Evolutionary conservation across 768 basidiomycete species (phyloP), one percentile per base, ranked within the genome.

Genomic region (Lactarius quietus): DNA sequence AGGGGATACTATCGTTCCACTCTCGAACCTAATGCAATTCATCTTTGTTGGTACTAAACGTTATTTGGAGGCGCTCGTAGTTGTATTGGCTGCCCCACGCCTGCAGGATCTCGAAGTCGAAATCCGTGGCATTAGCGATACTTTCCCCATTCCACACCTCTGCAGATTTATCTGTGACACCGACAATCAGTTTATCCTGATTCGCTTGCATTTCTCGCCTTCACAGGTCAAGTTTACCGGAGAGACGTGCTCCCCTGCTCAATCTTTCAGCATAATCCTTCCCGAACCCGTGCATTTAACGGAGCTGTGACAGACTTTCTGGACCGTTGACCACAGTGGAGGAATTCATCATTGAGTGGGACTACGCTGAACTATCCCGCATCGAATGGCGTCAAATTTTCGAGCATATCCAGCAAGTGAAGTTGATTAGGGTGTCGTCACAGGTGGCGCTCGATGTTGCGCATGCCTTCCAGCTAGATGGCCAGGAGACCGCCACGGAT

Each of bases 11-110:
- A 38, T 38, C 6, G 33, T 48, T 14, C n/a, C 17, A 28, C 20
- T 65, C 6, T 14, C 54, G 6, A 33, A 48, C 0, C 48, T 65
- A 6, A 48, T 53, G 0, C 17, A 1, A 18, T 45, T 65, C 35
- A 18, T 23, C 33, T 65, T 43, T 38, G 0, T 0, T 6, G 64
- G 64, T 1, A 0, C 3, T 31, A 7, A 2, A 10, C 3, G 1
- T 20, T 31, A 29, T 12, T 56, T 65, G 33, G 28, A 61, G 14
- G 28, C 10, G 8, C 41, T 65, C 9, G 1, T 60, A 26, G 31
- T 43, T 8, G 53, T 31, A 20, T 36, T 64, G 23, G 20, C 41
- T 20, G 63, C 58, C 31, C 58, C 58, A 17, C 59, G 38, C 10
- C 20, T 64, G 7, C 52, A 36, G 26, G 18, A 41, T 38, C 6